Conservation (phyloP, 129 eudicot genomes). For the Escallonia herrerae region DNA sequence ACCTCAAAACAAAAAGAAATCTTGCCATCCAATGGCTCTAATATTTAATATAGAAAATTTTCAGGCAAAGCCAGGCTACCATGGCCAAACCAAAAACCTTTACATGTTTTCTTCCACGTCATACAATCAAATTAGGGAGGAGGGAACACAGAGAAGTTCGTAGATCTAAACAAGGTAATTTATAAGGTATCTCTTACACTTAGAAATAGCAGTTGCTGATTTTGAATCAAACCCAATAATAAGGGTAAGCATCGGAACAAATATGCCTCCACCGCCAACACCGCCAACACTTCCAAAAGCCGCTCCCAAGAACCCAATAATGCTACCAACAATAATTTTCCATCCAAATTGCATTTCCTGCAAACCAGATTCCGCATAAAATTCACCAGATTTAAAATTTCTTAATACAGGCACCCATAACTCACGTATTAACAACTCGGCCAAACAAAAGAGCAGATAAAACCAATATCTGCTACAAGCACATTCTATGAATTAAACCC, state of each 20-base stretch:
- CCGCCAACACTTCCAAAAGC: slow-evolving; percentile 95
- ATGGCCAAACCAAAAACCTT: background rate
- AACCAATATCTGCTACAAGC: background rate
- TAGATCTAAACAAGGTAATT: background rate
- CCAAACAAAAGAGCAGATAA: background rate
- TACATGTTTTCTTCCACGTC: background rate
- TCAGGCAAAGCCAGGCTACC: background rate
- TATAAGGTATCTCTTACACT: slow-evolving; percentile 39
- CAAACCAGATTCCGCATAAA: slow-evolving; percentile 5
- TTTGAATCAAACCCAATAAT: slow-evolving; percentile 78
- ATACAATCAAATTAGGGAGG: slow-evolving; percentile 1
- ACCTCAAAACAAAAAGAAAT: background rate
- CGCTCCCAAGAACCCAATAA: slow-evolving; percentile 83
- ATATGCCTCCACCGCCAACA: slow-evolving; percentile 86
- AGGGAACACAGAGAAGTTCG: background rate
- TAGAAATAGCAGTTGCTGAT: slow-evolving; percentile 83
- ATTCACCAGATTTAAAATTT: slow-evolving; percentile 3
- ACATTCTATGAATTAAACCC: background rate
- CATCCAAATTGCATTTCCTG: slow-evolving; percentile 84
- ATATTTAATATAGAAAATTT: background rate
- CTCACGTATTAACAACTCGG: background rate
- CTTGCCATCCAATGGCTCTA: background rate
- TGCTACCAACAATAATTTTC: slow-evolving; percentile 59
- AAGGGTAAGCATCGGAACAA: slow-evolving; percentile 74
- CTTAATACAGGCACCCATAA: background rate